phyloP scores from a whole-genome alignment of 2,329 filamentous ascomycete species.

The Colletotrichum agaves region DNA sequence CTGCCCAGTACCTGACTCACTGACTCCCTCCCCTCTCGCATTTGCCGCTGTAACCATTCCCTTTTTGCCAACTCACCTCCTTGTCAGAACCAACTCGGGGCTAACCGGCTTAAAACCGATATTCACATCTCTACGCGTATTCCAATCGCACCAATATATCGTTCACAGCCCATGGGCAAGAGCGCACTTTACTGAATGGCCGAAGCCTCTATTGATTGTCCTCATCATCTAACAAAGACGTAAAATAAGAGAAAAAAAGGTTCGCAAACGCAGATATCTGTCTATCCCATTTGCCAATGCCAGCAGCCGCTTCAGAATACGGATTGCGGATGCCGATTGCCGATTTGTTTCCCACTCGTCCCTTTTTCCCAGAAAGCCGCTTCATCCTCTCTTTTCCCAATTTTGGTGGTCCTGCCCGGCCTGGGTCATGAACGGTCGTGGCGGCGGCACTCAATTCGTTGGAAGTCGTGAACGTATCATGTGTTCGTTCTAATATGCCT shows the following conservation, averaged over 20 bases:
- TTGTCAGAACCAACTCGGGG: too few relatives aligned
- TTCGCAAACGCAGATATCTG: conserved; percentile 30
- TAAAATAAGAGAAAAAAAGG: conserved; percentile 1
- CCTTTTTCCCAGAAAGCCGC: conserved; percentile 11
- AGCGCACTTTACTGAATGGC: conserved; percentile 16
- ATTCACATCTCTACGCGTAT: background rate
- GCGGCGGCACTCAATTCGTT: conserved; percentile 12
- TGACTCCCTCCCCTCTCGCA: background rate
- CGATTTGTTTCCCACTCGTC: background rate
- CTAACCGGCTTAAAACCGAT: too few relatives aligned
- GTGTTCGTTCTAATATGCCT: conserved; percentile 10
- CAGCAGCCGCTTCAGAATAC: conserved; percentile 14
- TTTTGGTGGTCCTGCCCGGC: conserved; percentile 1
- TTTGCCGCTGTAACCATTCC: background rate
- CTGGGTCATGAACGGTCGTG: conserved; percentile 18
- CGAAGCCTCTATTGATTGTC: conserved; percentile 37
- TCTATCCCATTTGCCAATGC: conserved; percentile 33
- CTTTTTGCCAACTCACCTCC: background rate
- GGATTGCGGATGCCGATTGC: conserved; percentile 6
- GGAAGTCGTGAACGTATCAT: conserved; percentile 3
- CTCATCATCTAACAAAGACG: conserved; percentile 33
- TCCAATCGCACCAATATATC: background rate
- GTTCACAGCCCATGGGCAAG: too few relatives aligned
- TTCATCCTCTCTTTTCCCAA: background rate
- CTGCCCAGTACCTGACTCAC: background rate